These are phyloP conservation scores for Pelargonium fulgidum DNA, from an alignment of 441 rosid genomes.

Conservation along the genomic window DNA sequence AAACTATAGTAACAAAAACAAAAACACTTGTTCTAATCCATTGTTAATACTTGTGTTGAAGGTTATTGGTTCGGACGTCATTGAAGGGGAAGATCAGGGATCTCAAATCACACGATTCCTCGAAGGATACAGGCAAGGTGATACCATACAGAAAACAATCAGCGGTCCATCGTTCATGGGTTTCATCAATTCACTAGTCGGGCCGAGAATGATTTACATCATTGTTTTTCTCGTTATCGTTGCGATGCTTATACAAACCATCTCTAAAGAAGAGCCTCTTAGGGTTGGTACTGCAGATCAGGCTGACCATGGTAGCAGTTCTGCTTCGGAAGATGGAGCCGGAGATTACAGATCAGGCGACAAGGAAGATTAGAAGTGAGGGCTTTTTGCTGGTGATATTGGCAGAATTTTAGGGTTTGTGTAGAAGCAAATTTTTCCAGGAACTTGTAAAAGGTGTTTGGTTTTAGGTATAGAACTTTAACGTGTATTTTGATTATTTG, in stretches of 20 bases:
- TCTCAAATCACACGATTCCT: constrained; percentile 63
- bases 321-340: constrained; percentile 32
- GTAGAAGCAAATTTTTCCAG: neutral
- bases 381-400: constrained; percentile 11
- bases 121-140: constrained; percentile 71
- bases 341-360: constrained; percentile 38
- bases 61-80: constrained; percentile 54
- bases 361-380: constrained; percentile 53
- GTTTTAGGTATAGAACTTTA: no score
- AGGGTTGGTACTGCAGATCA: constrained; percentile 39
- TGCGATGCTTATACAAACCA: constrained; percentile 44
- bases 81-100: constrained; percentile 59
- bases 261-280: constrained; percentile 53
- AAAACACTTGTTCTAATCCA: constrained; percentile 7
- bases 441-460: no score
- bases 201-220: constrained; percentile 48
- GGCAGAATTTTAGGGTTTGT: neutral
- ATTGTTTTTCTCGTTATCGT: constrained; percentile 54
- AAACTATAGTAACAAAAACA: neutral
- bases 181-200: constrained; percentile 53
- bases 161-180: constrained; percentile 70
- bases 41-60: constrained; percentile 18
- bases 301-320: constrained; percentile 28
- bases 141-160: constrained; percentile 41
- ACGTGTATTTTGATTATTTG: no score